Conservation (phyloP, 768 basidiomycete genomes). For the Termitomyces sp. region DNA sequence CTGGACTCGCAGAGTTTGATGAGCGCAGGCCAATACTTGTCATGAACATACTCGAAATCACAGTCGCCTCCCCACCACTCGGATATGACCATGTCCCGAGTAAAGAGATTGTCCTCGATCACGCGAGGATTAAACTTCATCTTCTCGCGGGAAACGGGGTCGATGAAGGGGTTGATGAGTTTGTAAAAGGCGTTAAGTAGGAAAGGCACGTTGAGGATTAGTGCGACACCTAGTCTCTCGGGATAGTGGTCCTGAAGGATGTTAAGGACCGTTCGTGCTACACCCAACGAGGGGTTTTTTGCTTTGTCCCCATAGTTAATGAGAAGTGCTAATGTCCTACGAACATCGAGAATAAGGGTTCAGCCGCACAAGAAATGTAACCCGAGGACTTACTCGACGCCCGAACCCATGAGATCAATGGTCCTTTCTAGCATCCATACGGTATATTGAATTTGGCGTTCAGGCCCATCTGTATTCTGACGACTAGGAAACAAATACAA, state of each 20-base stretch:
- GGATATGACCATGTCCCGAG: conserved; percentile 61
- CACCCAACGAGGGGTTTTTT: conserved; percentile 44
- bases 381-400: conserved; percentile 59
- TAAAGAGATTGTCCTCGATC: conserved; percentile 62
- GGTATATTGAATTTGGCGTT: conserved; percentile 63
- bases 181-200: conserved; percentile 71
- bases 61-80: conserved; percentile 65
- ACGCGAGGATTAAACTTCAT: conserved; percentile 70
- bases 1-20: conserved; percentile 48
- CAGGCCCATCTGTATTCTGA: conserved; percentile 72
- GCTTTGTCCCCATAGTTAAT: conserved; percentile 73
- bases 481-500: conserved; percentile 63
- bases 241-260: conserved; percentile 83
- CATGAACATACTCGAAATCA: conserved; percentile 70
- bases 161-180: conserved; percentile 74
- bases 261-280: conserved; percentile 42
- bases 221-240: conserved; percentile 71
- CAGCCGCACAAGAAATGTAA: background rate
- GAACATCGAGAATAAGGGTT: background rate
- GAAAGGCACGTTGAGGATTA: conserved; percentile 81
- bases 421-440: conserved; percentile 77
- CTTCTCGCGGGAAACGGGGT: conserved; percentile 74
- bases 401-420: conserved; percentile 73
- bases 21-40: conserved; percentile 68
- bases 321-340: conserved; percentile 62